Evolutionary conservation across 2,329 filamentous ascomycete species (phyloP).

Genomic region (Penicillium sp.): DNA sequence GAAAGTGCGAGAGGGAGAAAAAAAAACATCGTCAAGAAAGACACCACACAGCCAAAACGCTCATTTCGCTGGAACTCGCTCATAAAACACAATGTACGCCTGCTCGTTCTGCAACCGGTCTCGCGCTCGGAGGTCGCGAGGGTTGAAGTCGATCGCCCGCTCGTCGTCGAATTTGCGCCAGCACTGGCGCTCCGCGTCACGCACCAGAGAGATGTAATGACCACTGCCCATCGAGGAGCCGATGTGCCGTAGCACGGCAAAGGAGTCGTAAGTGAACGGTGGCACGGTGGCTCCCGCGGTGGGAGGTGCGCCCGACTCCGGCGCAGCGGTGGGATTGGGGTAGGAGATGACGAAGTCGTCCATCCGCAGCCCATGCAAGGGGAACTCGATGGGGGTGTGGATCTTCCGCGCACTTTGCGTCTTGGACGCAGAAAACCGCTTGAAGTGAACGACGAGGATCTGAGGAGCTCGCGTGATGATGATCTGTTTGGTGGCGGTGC

Average conservation of each 20-base stretch:
- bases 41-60: constrained; percentile 11
- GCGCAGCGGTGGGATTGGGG: constrained; percentile 29
- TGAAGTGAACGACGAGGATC: constrained; percentile 74
- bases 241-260: constrained; percentile 76
- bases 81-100: constrained; percentile 65
- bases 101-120: constrained; percentile 60
- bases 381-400: constrained; percentile 70
- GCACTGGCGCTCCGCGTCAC: constrained; percentile 55
- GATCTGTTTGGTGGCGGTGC: constrained; percentile 66
- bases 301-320: constrained; percentile 47
- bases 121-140: constrained; percentile 48
- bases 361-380: constrained; percentile 66
- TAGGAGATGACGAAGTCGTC: constrained; percentile 58
- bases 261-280: constrained; percentile 77
- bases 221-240: constrained; percentile 67
- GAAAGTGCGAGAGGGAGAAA: neutral
- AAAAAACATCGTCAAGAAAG: constrained; percentile 2
- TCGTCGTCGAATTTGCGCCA: constrained; percentile 64
- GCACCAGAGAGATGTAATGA: constrained; percentile 74
- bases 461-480: constrained; percentile 75
- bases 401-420: constrained; percentile 63
- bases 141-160: constrained; percentile 55
- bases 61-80: constrained; percentile 48
- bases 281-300: constrained; percentile 46
- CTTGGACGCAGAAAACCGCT: constrained; percentile 62